phyloP scores from a whole-genome alignment of 257 asterid species.

The Phtheirospermum japonicum region DNA sequence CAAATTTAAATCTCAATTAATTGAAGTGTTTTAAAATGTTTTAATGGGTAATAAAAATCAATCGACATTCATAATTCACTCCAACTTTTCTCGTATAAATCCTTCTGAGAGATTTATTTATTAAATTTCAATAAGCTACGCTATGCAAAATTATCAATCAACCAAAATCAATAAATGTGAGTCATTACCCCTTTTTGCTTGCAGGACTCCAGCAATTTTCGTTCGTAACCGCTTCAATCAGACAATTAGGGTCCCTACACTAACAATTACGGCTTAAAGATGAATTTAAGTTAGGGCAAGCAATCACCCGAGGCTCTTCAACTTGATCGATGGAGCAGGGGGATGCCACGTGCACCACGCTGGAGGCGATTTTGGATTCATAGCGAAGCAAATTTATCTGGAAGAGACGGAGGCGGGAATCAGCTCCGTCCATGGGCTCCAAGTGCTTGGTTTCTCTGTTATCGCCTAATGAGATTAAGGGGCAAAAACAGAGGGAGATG shows the following conservation, averaged over 20 bases:
- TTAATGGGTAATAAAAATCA: no score
- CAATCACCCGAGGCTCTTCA: constrained; percentile 57
- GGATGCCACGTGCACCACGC: constrained; percentile 71
- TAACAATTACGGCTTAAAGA: background rate
- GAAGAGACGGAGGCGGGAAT: constrained; percentile 57
- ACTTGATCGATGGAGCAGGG: constrained; percentile 50
- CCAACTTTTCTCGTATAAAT: background rate
- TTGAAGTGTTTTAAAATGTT: no score
- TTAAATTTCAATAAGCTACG: background rate
- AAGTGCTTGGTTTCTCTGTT: constrained; percentile 74
- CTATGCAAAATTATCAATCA: background rate
- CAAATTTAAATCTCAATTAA: constrained; percentile 14
- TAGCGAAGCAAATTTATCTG: constrained; percentile 63
- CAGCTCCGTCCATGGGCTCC: constrained; percentile 54
- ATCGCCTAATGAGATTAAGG: constrained; percentile 39
- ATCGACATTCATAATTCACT: background rate
- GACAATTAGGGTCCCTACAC: constrained; percentile 64
- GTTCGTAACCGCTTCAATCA: constrained; percentile 53
- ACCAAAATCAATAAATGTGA: background rate
- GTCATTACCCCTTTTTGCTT: constrained; percentile 57
- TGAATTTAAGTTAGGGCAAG: background rate
- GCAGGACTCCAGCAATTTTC: constrained; percentile 97
- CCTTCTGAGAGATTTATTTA: no score
- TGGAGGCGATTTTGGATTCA: constrained; percentile 47
- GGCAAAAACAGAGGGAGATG: constrained; percentile 1